Conservation (phyloP, 257 asterid species). For the Verbena officinalis region DNA sequence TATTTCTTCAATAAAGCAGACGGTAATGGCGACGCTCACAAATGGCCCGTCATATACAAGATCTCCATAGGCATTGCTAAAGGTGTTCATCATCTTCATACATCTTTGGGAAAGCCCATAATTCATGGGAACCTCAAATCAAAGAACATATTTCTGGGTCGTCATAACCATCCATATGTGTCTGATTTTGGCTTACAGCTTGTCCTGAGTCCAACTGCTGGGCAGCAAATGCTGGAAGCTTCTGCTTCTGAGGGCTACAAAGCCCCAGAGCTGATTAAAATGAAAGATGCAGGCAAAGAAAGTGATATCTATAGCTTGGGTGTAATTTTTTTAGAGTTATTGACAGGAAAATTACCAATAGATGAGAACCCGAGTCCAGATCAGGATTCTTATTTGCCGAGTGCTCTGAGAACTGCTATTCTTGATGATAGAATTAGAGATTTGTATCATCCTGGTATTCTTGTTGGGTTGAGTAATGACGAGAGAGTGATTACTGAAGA, state of each 20-base stretch:
- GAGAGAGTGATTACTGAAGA: slow-evolving; percentile 44
- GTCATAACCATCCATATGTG: slow-evolving; percentile 51
- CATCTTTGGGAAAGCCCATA: slow-evolving; percentile 50
- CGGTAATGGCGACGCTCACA: slow-evolving; percentile 54
- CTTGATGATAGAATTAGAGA: slow-evolving; percentile 55
- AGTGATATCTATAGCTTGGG: slow-evolving; percentile 80
- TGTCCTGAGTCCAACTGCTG: slow-evolving; percentile 63
- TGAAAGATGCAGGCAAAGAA: slow-evolving; percentile 59
- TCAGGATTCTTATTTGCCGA: slow-evolving; percentile 63
- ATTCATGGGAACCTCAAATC: slow-evolving; percentile 86
- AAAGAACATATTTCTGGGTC: slow-evolving; percentile 65
- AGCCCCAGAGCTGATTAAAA: slow-evolving; percentile 78
- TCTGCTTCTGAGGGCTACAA: slow-evolving; percentile 75
- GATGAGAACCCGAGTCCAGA: slow-evolving; percentile 47
- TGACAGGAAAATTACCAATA: slow-evolving; percentile 61
- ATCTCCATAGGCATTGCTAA: slow-evolving; percentile 67
- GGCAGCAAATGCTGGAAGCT: slow-evolving; percentile 71
- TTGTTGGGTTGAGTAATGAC: slow-evolving; percentile 50
- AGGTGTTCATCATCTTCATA: slow-evolving; percentile 70
- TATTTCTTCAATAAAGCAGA: slow-evolving; percentile 43
- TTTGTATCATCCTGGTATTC: slow-evolving; percentile 59
- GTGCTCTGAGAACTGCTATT: slow-evolving; percentile 54
- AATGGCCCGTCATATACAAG: slow-evolving; percentile 62
- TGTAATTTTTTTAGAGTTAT: slow-evolving; percentile 61
- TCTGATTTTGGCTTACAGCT: slow-evolving; percentile 84